Conservation (phyloP, 768 basidiomycete species). For the Leccinum incarnatum region DNA sequence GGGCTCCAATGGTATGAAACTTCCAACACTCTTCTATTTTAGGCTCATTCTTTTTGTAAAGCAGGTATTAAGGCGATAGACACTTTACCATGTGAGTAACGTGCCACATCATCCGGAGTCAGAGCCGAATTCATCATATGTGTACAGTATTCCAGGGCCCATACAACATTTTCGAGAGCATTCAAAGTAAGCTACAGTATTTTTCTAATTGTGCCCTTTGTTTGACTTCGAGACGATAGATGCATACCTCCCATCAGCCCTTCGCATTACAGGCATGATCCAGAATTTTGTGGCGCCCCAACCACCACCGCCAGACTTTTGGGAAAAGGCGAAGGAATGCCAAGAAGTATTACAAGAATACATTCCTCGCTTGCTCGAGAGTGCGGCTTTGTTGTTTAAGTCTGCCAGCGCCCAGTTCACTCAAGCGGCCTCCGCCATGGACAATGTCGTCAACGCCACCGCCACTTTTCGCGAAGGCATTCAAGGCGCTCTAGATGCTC, state of each 20-base stretch:
- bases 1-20: background rate
- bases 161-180: background rate
- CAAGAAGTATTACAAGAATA: slow-evolving; percentile 1
- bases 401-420: slow-evolving; percentile 3
- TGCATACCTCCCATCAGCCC: background rate
- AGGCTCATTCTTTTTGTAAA: background rate
- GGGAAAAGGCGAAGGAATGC: slow-evolving; percentile 7
- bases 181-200: background rate
- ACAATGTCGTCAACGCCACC: slow-evolving; percentile 12
- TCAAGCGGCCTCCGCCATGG: slow-evolving; percentile 2
- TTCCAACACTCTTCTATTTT: background rate
- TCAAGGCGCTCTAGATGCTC: slow-evolving; percentile 5
- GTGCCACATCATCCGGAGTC: background rate
- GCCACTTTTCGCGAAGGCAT: slow-evolving; percentile 12
- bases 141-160: background rate
- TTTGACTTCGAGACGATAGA: background rate
- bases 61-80: background rate
- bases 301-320: slow-evolving; percentile 6
- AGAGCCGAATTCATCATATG: background rate
- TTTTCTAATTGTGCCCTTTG: background rate
- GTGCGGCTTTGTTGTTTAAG: background rate
- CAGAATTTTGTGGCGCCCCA: background rate
- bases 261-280: background rate
- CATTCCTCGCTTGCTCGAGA: slow-evolving; percentile 5
- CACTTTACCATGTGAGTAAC: background rate